Conservation (phyloP, 2,329 filamentous ascomycete species). For the Scleromitrula shiraiana region DNA sequence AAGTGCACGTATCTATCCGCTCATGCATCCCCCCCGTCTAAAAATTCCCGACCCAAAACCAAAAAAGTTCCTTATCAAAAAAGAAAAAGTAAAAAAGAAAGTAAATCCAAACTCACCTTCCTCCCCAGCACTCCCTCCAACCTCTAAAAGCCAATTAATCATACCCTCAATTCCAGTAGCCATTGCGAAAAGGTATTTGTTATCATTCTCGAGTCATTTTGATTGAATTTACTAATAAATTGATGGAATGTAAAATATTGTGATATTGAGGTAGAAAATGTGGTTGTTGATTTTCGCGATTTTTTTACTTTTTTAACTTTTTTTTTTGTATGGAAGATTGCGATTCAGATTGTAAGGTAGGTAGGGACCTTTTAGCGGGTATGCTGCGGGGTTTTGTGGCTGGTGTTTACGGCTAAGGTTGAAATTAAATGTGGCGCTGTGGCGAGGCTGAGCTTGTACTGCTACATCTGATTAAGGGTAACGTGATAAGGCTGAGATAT, state of each 20-base stretch:
- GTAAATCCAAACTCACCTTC: slow-evolving; percentile 5
- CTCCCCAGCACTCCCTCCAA: slow-evolving; percentile 1
- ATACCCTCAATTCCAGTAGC: slow-evolving; percentile 5
- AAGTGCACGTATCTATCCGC: too few species aligned
- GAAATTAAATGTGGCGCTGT: background rate
- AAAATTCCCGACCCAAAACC: too few species aligned
- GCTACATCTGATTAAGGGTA: background rate
- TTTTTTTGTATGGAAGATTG: background rate
- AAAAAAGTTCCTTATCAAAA: too few species aligned
- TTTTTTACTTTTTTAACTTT: too few species aligned
- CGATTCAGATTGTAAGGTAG: too few species aligned
- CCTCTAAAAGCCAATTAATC: slow-evolving; percentile 5
- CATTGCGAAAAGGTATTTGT: slow-evolving; percentile 1
- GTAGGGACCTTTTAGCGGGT: background rate
- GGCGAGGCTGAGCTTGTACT: too few species aligned
- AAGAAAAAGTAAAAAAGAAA: too few species aligned
- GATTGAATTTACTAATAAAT: background rate
- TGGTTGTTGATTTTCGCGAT: background rate
- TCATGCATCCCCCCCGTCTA: too few species aligned
- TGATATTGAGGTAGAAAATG: background rate
- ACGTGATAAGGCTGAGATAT: background rate
- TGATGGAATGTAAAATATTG: background rate
- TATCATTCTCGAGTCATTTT: background rate
- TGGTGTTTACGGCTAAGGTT: background rate
- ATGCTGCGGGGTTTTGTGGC: background rate